phyloP scores from a whole-genome alignment of 805 yeast genomes.

The Candida cerambycidarum region DNA sequence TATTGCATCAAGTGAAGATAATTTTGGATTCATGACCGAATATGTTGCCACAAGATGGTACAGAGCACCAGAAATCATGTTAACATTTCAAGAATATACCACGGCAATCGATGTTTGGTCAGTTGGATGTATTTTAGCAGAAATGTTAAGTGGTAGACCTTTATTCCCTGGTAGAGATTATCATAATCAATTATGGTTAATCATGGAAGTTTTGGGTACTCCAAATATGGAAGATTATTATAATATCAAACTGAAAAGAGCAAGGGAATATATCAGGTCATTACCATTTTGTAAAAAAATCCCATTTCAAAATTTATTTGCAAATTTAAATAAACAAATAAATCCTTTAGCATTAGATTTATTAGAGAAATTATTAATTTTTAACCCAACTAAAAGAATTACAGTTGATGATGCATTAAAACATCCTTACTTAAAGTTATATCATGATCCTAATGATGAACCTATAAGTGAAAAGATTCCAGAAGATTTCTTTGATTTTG shows the following conservation, averaged over 20 bases:
- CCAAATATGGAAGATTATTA: constrained; percentile 78
- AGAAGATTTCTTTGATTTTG: constrained; percentile 86
- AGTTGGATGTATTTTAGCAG: constrained; percentile 94
- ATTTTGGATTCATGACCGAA: constrained; percentile 86
- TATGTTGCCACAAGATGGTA: constrained; percentile 98
- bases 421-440: constrained; percentile 85
- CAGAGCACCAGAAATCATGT: constrained; percentile 96
- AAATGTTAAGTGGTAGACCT: constrained; percentile 81
- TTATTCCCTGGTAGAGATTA: constrained; percentile 93
- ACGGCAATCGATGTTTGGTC: constrained; percentile 97
- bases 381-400: constrained; percentile 70
- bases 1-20: constrained; percentile 61
- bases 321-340: constrained; percentile 27
- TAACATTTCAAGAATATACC: constrained; percentile 88
- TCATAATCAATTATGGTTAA: constrained; percentile 83
- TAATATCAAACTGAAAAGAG: constrained; percentile 74
- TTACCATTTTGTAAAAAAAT: constrained; percentile 69
- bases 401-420: constrained; percentile 73
- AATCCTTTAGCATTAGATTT: constrained; percentile 56
- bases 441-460: constrained; percentile 94
- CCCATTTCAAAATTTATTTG: constrained; percentile 51
- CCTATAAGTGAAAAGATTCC: constrained; percentile 84
- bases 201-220: constrained; percentile 83
- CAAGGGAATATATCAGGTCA: constrained; percentile 81
- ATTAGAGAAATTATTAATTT: constrained; percentile 60